Conservation (phyloP, 768 basidiomycete species). For the Termitomyces sp. region DNA sequence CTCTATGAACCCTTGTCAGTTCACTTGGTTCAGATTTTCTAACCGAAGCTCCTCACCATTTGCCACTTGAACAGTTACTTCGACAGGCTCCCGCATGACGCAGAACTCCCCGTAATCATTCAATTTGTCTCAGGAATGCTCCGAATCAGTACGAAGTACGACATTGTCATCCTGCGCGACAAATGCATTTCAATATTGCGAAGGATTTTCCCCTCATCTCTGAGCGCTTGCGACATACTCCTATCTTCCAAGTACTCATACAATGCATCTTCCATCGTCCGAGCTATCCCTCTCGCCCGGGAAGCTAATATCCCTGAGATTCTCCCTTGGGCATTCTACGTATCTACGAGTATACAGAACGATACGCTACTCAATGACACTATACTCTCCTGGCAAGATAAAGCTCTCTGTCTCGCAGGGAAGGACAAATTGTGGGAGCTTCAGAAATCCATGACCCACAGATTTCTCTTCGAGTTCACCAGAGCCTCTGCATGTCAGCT, state of each 20-base stretch:
- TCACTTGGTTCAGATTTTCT: too few species aligned
- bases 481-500: slow-evolving; percentile 24
- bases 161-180: slow-evolving; percentile 31
- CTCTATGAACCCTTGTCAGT: slow-evolving; percentile 27
- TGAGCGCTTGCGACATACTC: slow-evolving; percentile 35
- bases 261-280: slow-evolving; percentile 31
- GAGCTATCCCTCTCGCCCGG: slow-evolving; percentile 39
- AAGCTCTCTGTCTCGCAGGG: slow-evolving; percentile 36
- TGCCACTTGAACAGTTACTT: slow-evolving; percentile 27
- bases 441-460: slow-evolving; percentile 32
- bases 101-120: slow-evolving; percentile 31
- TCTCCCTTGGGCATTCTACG: slow-evolving; percentile 44
- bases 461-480: slow-evolving; percentile 31
- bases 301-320: slow-evolving; percentile 37
- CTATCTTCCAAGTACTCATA: slow-evolving; percentile 32
- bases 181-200: slow-evolving; percentile 37
- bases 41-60: background rate
- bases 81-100: slow-evolving; percentile 30
- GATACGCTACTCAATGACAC: slow-evolving; percentile 31
- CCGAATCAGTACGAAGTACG: slow-evolving; percentile 41
- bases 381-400: slow-evolving; percentile 38
- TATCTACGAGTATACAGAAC: slow-evolving; percentile 34
- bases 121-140: slow-evolving; percentile 38
- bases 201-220: slow-evolving; percentile 37
- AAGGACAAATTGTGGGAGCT: slow-evolving; percentile 37